Evolutionary conservation across 768 basidiomycete genomes (phyloP).

Genomic region (Mrakia frigida): DNA sequence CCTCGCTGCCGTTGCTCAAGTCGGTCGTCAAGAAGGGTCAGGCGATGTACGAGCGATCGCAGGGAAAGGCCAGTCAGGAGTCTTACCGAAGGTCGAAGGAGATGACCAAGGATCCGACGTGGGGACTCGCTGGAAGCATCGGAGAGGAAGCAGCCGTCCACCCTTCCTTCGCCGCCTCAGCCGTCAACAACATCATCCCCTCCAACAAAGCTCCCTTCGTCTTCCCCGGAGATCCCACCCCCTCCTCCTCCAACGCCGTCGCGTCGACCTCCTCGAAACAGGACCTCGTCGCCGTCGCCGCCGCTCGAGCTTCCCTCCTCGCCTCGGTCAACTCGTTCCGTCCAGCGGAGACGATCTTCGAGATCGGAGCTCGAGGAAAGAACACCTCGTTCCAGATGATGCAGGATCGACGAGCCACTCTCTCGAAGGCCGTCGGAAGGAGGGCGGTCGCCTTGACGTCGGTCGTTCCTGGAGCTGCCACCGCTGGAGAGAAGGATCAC

Average conservation of each 20-base stretch:
- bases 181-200: constrained; percentile 10
- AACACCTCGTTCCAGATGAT: constrained; percentile 64
- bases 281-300: constrained; percentile 48
- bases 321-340: constrained; percentile 72
- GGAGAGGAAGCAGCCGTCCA: constrained; percentile 57
- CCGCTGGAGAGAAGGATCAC: constrained; percentile 24
- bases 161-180: constrained; percentile 49
- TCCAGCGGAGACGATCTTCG: constrained; percentile 85
- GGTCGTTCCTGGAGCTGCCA: constrained; percentile 21
- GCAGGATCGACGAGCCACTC: constrained; percentile 76
- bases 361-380: constrained; percentile 71
- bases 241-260: neutral
- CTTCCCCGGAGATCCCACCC: constrained; percentile 4
- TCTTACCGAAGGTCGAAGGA: constrained; percentile 86
- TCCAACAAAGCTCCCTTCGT: constrained; percentile 7
- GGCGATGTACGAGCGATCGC: constrained; percentile 86
- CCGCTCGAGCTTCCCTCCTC: constrained; percentile 62
- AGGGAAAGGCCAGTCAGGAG: constrained; percentile 78
- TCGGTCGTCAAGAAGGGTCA: constrained; percentile 86
- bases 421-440: constrained; percentile 55
- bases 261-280: constrained; percentile 9
- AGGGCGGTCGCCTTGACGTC: constrained; percentile 23
- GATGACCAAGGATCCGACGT: constrained; percentile 63
- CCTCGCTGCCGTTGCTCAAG: constrained; percentile 57
- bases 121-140: constrained; percentile 59